Base-by-base conservation (phyloP, 495 filamentous ascomycete genomes). In the Penicillium manginii region DNA sequence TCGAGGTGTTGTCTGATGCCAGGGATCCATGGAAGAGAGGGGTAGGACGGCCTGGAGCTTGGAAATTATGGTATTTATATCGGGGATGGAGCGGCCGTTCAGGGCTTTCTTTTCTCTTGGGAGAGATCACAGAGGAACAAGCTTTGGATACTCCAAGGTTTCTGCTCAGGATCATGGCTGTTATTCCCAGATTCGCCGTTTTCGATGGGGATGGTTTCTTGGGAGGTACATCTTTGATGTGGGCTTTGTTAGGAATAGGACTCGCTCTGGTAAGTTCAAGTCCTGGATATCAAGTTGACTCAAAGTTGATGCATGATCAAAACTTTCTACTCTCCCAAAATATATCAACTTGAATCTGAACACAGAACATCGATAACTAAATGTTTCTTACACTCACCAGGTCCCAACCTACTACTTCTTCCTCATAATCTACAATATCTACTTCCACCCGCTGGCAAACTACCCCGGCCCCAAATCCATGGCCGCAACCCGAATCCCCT, bases 401-500 rank as follows among this genome's bases (percentile, higher is more conserved):
- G 19, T 45, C 1, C 18, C 40, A 45, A 15, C 15, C 17, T 45
- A 45, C 40, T 45, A 17, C 40, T 3, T 45, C 40, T 9, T 9
- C 5, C 18, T 9, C 40, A 22, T 45, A 17, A 45, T 45, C 14
- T 58, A 62, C 32, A 50, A 58, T 39, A 12, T 62, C 15, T 52
- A 50, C 37, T 47, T 62, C 33, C 46, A 58, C 55, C 60, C 60
- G 2, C 46, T 62, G n/a, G 18, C 45, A 23, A 58, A 58, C 46
- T 62, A 48, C 15, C 55, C 55, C 5, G 60, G 60, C 11, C 60
- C 60, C 3, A 59, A 50, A 26, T 58, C 31, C 9, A 65, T 65
- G 65, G 62, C 59, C 19, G 62, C 62, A 15, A 60, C 65, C 10
- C 62, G 65, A 12, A 33, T 68, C 17, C 62, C 62, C 19, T 62